phyloP scores from a whole-genome alignment of 345 rosid genomes.

The Rhodamnia rubescens region DNA sequence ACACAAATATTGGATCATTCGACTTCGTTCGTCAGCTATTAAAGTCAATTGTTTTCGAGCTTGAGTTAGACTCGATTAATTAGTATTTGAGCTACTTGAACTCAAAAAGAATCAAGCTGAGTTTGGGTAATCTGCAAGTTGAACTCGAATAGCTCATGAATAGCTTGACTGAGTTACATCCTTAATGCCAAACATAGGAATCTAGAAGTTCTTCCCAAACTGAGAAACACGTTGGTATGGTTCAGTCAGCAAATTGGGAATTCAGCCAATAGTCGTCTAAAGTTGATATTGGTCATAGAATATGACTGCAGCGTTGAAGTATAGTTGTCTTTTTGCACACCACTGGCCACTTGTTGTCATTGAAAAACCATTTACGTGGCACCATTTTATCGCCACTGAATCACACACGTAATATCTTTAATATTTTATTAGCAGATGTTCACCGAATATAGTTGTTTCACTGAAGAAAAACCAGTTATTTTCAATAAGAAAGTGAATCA shows the following conservation, averaged over 20 bases:
- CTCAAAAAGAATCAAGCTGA: not conserved
- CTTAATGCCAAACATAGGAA: not conserved
- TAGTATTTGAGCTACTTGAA: not conserved
- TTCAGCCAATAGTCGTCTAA: not conserved
- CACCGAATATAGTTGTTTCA: not conserved
- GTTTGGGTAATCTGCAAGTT: not conserved
- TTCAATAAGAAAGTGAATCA: not conserved
- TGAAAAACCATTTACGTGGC: not conserved
- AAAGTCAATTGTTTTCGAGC: not conserved
- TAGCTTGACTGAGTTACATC: not conserved
- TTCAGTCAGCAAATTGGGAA: not conserved
- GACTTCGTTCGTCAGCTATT: not conserved
- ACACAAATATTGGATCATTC: not conserved
- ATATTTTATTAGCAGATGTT: not conserved
- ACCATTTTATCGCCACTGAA: not conserved
- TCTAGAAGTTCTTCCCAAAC: not conserved
- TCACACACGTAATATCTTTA: not conserved
- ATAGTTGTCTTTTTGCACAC: not conserved
- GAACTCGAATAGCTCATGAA: not conserved
- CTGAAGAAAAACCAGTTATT: not conserved
- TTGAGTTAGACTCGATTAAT: not conserved
- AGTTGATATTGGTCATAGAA: not conserved
- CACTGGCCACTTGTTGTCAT: not conserved
- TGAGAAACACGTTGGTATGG: not conserved
- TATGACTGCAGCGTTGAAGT: not conserved